Evolutionary conservation across 176 grass and related monocot genomes (phyloP).

Genomic region (Zizania latifolia): DNA sequence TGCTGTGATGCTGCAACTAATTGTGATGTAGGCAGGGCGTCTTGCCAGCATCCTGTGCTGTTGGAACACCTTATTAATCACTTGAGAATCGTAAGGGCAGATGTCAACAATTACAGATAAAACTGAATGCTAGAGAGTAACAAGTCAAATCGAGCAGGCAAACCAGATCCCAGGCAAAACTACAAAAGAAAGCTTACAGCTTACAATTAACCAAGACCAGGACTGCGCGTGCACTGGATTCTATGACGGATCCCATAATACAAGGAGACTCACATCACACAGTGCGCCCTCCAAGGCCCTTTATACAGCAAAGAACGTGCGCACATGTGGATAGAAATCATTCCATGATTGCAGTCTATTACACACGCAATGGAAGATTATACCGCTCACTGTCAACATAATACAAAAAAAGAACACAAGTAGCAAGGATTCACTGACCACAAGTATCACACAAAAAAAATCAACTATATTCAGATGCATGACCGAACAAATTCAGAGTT

Average conservation of each 20-base stretch:
- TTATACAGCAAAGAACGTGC: background rate
- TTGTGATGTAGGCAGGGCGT: background rate
- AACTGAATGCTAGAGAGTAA: background rate
- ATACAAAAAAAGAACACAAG: background rate
- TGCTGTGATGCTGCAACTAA: slow-evolving; percentile 18
- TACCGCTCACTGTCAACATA: background rate
- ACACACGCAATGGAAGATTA: background rate
- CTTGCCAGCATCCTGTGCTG: background rate
- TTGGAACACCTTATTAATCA: slow-evolving; percentile 16
- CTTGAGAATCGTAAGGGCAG: background rate
- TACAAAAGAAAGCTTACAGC: background rate
- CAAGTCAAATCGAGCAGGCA: background rate
- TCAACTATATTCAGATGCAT: slow-evolving; percentile 18
- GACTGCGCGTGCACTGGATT: background rate
- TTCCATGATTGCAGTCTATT: background rate
- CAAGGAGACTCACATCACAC: background rate
- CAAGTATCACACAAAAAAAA: background rate
- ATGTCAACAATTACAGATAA: background rate
- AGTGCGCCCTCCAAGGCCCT: too few relatives aligned
- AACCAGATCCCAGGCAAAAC: background rate
- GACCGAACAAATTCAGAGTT: background rate
- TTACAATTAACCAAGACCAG: background rate
- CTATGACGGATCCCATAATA: slow-evolving; percentile 3
- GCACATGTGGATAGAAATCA: background rate
- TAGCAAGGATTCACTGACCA: background rate